Percentiles rank a stretch among this genome's conserved stretches.
Conservation (phyloP, 139 green algal genomes). For the Tetraselmis striata region DNA sequence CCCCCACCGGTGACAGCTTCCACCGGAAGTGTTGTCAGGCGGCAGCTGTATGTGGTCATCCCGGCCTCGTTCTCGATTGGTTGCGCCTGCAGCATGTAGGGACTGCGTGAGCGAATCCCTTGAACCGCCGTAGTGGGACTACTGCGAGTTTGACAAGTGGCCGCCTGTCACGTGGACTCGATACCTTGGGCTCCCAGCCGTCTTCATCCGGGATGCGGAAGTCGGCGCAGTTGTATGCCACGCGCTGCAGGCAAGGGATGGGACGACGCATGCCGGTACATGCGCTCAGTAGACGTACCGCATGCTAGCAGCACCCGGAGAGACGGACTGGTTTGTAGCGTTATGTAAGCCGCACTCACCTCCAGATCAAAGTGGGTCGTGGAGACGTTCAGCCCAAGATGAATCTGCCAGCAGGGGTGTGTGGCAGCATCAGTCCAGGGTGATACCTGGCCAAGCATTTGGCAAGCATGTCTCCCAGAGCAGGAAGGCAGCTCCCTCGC, state of each 20-base stretch:
- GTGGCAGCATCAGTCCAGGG: too few species aligned
- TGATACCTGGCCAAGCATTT: too few species aligned
- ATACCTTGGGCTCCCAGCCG: conserved; percentile 3
- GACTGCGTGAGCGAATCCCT: background rate
- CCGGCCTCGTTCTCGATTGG: background rate
- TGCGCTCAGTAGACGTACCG: too few species aligned
- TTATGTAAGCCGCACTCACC: too few species aligned
- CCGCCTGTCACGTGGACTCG: too few species aligned
- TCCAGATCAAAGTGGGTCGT: background rate
- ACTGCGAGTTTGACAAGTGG: too few species aligned
- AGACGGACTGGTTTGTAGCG: too few species aligned
- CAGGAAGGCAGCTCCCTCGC: too few species aligned
- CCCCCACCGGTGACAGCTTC: background rate
- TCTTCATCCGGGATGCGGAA: conserved; percentile 8
- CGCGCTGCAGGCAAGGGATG: too few species aligned
- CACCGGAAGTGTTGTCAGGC: background rate
- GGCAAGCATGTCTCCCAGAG: too few species aligned
- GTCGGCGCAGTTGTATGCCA: conserved; percentile 3
- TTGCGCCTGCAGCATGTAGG: background rate
- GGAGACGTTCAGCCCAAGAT: conserved; percentile 10
- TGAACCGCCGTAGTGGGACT: background rate
- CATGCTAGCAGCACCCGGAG: too few species aligned
- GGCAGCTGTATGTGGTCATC: background rate
- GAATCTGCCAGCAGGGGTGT: background rate
- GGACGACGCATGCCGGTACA: too few species aligned